Evolutionary conservation across 495 filamentous ascomycete genomes (phyloP), one percentile per base, ranked within the genome.

Genomic region (Lasiosphaeris hirsuta): DNA sequence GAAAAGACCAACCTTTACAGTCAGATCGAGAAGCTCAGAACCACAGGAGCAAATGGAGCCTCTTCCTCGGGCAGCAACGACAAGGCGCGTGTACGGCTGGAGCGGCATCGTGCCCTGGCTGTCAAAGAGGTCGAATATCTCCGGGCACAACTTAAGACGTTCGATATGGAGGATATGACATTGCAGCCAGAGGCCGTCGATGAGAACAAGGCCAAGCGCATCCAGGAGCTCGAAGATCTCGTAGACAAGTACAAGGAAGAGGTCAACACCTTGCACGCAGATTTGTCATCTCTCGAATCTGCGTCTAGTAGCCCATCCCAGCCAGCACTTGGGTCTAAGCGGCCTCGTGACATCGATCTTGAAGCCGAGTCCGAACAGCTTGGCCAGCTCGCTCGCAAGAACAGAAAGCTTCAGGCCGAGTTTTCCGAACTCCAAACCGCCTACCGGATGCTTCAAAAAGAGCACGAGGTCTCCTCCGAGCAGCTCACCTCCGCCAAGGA

Each of bases 121-220:
- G 72, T 90, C 17, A 96, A 96, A 64, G 95, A 99, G 68, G 90
- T 95, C 7, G 90, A 97, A 60, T 94, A 93, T 68, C 79, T 99
- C 7, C 88, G 95, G 13, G 93, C 89, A 4, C 94, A 99, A 64
- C 75, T 97, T 18, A 95, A 96, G 69, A 87, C 88, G 0, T 96
- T 92, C 55, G 93, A 96, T 58, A 82, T 85, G 19, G 95, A 97
- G 71, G 92, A 97, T 68, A 79, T 81, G 41, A 93, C 91, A 1
- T 87, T 96, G 74, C 84, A 92, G 54, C 80, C 85, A 2, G 88
- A 90, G 13, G 84, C 78, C 42, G 87, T 88, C 48, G 90, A 97
- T 62, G 82, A 86, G 55, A 81, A 86, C 51, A 96, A 92, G 65
- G 71, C 80, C 0, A 76, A 85, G 52, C 88, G 90, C 14, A 88